Conservation (phyloP, 2,329 filamentous ascomycete species). For the Aspergillus versicolor region DNA sequence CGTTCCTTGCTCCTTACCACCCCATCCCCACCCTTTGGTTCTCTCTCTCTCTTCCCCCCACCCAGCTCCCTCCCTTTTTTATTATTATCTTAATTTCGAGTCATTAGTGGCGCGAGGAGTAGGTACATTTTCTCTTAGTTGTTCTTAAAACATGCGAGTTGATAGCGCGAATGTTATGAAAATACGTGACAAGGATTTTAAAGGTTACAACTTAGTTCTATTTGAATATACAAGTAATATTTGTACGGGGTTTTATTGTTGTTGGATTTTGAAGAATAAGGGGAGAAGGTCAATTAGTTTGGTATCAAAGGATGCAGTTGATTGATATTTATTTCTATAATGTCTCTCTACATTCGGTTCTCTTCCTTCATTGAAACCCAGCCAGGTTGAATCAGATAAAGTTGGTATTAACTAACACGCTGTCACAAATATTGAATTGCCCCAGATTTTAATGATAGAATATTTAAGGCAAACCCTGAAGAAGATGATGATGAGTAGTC, state of each 20-base stretch:
- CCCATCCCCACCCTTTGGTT: no score
- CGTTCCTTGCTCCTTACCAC: constrained; percentile 2
- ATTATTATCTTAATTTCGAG: constrained; percentile 15
- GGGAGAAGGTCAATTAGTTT: no score
- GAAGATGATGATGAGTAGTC: neutral
- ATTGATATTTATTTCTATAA: no score
- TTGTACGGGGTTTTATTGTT: neutral
- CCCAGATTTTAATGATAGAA: neutral
- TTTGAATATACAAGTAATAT: neutral
- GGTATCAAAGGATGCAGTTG: no score
- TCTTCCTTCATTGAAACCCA: no score
- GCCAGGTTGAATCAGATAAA: neutral
- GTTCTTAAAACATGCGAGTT: constrained; percentile 6
- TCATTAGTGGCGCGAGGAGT: constrained; percentile 22
- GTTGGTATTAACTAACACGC: neutral
- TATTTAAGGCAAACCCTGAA: neutral
- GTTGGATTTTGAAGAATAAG: no score
- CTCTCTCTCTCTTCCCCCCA: neutral
- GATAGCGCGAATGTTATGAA: constrained; percentile 5
- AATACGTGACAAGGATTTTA: constrained; percentile 11
- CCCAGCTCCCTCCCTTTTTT: neutral
- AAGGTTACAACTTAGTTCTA: neutral
- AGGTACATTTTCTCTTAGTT: constrained; percentile 17
- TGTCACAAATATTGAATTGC: neutral
- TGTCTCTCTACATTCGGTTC: no score